Conservation (phyloP, 257 asterid genomes). For the Salvia miltiorrhiza region DNA sequence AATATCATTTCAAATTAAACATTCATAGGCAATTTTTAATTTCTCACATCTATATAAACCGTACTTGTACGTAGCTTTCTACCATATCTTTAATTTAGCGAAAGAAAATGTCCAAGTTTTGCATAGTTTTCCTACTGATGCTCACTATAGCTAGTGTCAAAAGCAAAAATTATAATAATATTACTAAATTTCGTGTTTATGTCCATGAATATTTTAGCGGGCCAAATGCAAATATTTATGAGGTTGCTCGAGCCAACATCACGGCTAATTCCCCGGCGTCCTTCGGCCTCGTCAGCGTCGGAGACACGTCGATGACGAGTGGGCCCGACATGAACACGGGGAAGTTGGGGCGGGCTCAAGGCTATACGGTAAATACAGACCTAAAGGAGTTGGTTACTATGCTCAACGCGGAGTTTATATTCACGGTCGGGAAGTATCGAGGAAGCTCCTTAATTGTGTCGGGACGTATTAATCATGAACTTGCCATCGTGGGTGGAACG, state of each 20-base stretch:
- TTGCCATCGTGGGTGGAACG: no score
- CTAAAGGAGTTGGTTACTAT: no score
- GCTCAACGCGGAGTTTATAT: no score
- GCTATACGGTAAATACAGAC: no score
- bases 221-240: not conserved
- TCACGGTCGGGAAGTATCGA: no score
- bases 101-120: not conserved
- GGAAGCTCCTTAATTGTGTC: no score
- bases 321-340: not conserved
- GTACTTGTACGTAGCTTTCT: not conserved
- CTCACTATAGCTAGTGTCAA: not conserved
- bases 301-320: not conserved
- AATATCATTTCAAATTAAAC: no score
- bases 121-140: not conserved
- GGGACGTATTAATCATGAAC: no score
- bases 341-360: slow-evolving; percentile 6
- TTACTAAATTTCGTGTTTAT: not conserved
- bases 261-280: not conserved
- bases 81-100: not conserved
- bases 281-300: slow-evolving; percentile 8
- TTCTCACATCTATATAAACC: not conserved
- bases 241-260: slow-evolving; percentile 1
- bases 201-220: not conserved
- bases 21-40: no score
- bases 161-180: no score